Percentiles rank a stretch among this genome's conserved stretches.
Conservation (phyloP, 1,284 basidiomycete species). For the Gastroboletus turbinatus region DNA sequence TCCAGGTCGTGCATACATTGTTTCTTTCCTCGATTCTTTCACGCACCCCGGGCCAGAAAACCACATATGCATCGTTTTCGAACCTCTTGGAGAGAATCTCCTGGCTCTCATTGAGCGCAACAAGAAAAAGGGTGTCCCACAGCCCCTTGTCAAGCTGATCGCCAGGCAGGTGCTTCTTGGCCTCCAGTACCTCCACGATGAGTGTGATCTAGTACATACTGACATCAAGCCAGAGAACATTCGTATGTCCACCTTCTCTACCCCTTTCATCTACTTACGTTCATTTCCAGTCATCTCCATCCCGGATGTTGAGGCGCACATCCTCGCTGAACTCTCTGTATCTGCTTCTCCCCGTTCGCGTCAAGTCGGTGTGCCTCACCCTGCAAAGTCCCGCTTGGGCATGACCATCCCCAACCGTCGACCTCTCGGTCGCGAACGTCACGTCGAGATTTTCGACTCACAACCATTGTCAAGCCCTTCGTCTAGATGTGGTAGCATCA, state of each 20-base stretch:
- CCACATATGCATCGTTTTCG: slow-evolving; percentile 90
- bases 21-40: slow-evolving; percentile 88
- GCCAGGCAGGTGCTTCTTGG: slow-evolving; percentile 83
- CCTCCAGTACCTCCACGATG: slow-evolving; percentile 88
- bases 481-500: slow-evolving; percentile 45
- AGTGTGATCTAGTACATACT: slow-evolving; percentile 85
- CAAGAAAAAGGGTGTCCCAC: slow-evolving; percentile 83
- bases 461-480: slow-evolving; percentile 66
- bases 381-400: slow-evolving; percentile 53
- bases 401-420: slow-evolving; percentile 56
- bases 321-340: slow-evolving; percentile 59
- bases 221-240: slow-evolving; percentile 95
- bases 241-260: slow-evolving; percentile 35
- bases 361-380: slow-evolving; percentile 66
- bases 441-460: slow-evolving; percentile 77
- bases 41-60: slow-evolving; percentile 63
- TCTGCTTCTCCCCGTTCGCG: slow-evolving; percentile 69
- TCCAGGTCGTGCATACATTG: slow-evolving; percentile 69
- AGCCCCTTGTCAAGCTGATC: slow-evolving; percentile 79
- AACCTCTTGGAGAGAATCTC: slow-evolving; percentile 88
- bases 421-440: slow-evolving; percentile 47
- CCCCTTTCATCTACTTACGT: slow-evolving; percentile 23
- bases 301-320: slow-evolving; percentile 71
- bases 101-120: slow-evolving; percentile 83
- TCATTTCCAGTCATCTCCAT: slow-evolving; percentile 65